Conservation (phyloP, 768 basidiomycete species). For the Rhodotorula taiwanensis region DNA sequence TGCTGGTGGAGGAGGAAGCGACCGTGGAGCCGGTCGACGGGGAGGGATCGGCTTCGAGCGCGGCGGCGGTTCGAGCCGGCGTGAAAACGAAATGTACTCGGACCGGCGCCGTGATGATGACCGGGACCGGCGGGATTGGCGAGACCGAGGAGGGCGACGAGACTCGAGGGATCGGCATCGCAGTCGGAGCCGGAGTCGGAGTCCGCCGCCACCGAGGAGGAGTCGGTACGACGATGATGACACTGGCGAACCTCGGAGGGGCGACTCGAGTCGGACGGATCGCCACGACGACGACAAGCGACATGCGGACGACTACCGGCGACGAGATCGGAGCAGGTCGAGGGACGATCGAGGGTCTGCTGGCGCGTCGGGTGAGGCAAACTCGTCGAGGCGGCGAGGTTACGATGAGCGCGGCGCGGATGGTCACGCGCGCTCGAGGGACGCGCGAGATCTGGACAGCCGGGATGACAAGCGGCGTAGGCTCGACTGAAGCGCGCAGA, state of each 20-base stretch:
- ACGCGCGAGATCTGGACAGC: slow-evolving; percentile 32
- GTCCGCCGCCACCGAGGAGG: no score
- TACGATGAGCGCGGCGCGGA: slow-evolving; percentile 24
- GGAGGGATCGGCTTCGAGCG: not conserved
- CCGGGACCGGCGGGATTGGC: slow-evolving; percentile 41
- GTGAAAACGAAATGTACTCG: slow-evolving; percentile 39
- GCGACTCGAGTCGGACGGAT: no score
- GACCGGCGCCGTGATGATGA: slow-evolving; percentile 1
- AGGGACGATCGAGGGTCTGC: not conserved
- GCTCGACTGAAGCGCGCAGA: not conserved
- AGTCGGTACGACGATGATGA: no score
- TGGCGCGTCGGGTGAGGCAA: no score
- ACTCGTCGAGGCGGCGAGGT: no score
- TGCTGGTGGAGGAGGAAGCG: not conserved
- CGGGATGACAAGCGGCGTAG: slow-evolving; percentile 31
- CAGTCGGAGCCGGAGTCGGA: no score
- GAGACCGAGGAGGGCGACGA: slow-evolving; percentile 3
- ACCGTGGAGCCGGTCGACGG: not conserved
- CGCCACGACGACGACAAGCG: slow-evolving; percentile 40
- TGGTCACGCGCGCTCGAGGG: slow-evolving; percentile 8
- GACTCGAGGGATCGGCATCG: not conserved
- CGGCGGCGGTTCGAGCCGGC: not conserved
- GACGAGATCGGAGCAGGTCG: slow-evolving; percentile 46
- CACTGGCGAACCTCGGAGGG: no score
- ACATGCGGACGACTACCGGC: slow-evolving; percentile 45